Percentiles rank a stretch among this genome's conserved stretches.
Evolutionary conservation across 2,329 filamentous ascomycete genomes (phyloP).

Genomic region (Fusarium paranaense): DNA sequence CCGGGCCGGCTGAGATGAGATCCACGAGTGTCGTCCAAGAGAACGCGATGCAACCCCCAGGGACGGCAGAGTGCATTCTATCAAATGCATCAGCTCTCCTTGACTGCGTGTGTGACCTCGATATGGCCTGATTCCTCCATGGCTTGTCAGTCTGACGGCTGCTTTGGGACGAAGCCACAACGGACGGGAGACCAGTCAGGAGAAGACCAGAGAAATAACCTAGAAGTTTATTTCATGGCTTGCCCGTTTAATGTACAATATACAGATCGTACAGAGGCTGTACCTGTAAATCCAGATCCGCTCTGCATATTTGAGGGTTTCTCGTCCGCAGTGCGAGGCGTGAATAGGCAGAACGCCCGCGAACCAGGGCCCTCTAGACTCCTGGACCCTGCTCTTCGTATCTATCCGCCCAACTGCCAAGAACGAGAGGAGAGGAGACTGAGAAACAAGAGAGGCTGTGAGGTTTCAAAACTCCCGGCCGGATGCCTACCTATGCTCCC

Average conservation of each 20-base stretch:
- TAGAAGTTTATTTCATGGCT: constrained; percentile 33
- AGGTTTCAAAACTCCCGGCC: constrained; percentile 28
- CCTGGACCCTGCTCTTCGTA: constrained; percentile 27
- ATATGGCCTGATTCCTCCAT: constrained; percentile 28
- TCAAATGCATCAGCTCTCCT: constrained; percentile 20
- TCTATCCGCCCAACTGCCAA: constrained; percentile 19
- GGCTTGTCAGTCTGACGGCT: constrained; percentile 14
- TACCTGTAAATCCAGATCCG: constrained; percentile 9
- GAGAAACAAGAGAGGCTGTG: constrained; percentile 13
- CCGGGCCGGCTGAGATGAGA: constrained; percentile 30
- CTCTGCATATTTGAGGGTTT: background rate
- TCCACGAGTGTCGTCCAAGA: constrained; percentile 21
- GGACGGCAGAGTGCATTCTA: constrained; percentile 13
- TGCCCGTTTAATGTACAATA: background rate
- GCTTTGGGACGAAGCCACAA: constrained; percentile 18
- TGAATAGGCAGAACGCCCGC: background rate
- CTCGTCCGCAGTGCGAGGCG: background rate
- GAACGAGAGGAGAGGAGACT: background rate
- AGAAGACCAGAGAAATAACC: constrained; percentile 21
- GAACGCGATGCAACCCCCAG: constrained; percentile 23
- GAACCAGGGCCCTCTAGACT: background rate
- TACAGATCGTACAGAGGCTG: constrained; percentile 4
- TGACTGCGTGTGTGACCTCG: constrained; percentile 27
- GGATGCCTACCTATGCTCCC: constrained; percentile 6
- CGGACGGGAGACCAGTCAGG: constrained; percentile 16